phyloP scores from a whole-genome alignment of 352 stramenopile genomes.

The Pythium grandisporangium region DNA sequence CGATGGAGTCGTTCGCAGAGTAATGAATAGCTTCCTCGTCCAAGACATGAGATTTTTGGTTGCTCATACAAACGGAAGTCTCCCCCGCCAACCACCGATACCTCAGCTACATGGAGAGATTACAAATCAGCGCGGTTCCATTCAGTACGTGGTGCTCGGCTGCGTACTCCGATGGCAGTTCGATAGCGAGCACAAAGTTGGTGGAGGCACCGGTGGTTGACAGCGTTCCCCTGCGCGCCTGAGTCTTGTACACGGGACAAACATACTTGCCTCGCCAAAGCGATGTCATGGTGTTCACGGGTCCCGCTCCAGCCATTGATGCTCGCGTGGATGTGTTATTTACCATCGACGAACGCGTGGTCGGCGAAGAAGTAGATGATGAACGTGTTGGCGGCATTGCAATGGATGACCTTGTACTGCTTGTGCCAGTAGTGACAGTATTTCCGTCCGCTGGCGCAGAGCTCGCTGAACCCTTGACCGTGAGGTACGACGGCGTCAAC shows the following conservation, averaged over 20 bases:
- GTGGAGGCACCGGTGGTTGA: conserved; percentile 91
- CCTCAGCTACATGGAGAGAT: conserved; percentile 29
- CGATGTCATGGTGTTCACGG: no score
- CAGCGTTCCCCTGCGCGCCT: conserved; percentile 79
- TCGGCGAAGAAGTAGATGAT: background rate
- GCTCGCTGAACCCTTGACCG: no score
- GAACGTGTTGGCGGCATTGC: background rate
- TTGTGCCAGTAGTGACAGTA: conserved; percentile 13
- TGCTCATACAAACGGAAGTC: no score
- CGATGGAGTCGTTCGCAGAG: background rate
- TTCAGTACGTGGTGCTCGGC: conserved; percentile 86
- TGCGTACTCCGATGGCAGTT: conserved; percentile 64
- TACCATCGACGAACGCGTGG: background rate
- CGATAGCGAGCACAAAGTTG: conserved; percentile 89
- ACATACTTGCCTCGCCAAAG: conserved; percentile 60
- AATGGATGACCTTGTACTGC: conserved; percentile 16
- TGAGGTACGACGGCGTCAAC: conserved; percentile 15
- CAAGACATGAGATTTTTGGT: no score
- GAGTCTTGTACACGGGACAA: conserved; percentile 92
- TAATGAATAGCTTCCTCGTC: no score
- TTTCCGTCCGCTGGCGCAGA: no score
- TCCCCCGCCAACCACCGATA: no score
- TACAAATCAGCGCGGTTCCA: conserved; percentile 84
- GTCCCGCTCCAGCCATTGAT: background rate
- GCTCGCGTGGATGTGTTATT: conserved; percentile 1